phyloP scores from a whole-genome alignment of 495 filamentous ascomycete species.

The Penicillium arizonense region DNA sequence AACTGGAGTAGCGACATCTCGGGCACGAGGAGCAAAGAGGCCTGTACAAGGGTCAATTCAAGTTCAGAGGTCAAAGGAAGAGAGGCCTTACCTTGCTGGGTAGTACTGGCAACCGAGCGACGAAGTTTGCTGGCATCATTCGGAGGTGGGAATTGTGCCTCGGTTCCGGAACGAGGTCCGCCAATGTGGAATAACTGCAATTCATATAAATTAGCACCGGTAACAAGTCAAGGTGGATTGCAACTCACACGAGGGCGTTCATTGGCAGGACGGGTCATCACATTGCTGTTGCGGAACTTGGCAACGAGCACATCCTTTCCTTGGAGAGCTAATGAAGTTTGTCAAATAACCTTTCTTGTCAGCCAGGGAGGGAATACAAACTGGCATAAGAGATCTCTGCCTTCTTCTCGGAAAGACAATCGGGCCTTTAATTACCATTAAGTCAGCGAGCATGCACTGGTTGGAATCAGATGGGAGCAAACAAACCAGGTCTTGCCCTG shows the following conservation, averaged over 20 bases:
- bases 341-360: constrained; percentile 21
- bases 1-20: not conserved
- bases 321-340: constrained; percentile 66
- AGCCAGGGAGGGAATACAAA: constrained; percentile 42
- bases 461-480: not conserved
- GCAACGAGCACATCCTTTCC: constrained; percentile 85
- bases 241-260: constrained; percentile 77
- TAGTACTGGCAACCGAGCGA: constrained; percentile 1
- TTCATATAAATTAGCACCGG: constrained; percentile 3
- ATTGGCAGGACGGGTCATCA: constrained; percentile 80
- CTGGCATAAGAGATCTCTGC: constrained; percentile 93
- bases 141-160: constrained; percentile 15
- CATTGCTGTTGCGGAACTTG: constrained; percentile 94
- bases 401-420: constrained; percentile 65
- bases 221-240: not conserved
- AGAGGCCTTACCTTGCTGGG: constrained; percentile 1
- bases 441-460: constrained; percentile 3
- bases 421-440: constrained; percentile 52
- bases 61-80: not conserved
- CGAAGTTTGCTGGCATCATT: constrained; percentile 8
- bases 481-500: constrained; percentile 68
- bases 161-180: constrained; percentile 13
- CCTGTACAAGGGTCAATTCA: not conserved
- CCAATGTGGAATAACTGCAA: constrained; percentile 43
- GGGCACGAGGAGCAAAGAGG: not conserved